Conservation (phyloP, 108 stramenopile genomes). For the Fragilaria radians region DNA sequence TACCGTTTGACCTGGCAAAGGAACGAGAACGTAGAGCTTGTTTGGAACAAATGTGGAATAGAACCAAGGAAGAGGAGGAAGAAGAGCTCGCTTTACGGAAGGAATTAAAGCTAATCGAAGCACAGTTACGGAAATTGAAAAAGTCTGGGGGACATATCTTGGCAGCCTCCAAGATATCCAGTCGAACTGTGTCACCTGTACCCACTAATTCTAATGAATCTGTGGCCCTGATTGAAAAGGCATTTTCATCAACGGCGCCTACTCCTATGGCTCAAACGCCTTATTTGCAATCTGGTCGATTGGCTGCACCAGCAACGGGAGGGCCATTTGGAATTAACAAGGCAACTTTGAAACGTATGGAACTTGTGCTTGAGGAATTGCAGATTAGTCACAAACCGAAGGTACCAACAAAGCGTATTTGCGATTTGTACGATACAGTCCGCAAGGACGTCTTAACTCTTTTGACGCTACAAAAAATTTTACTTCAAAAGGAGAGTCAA, state of each 20-base stretch:
- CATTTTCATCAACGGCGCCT: slow-evolving; percentile 63
- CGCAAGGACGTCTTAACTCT: slow-evolving; percentile 73
- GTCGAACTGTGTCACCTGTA: slow-evolving; percentile 29
- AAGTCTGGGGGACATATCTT: slow-evolving; percentile 64
- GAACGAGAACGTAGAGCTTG: slow-evolving; percentile 70
- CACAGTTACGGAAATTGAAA: slow-evolving; percentile 78
- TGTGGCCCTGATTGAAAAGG: slow-evolving; percentile 26
- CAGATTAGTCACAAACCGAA: slow-evolving; percentile 50
- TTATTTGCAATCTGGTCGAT: slow-evolving; percentile 80
- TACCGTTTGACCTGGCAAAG: slow-evolving; percentile 59
- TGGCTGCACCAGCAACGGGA: slow-evolving; percentile 61
- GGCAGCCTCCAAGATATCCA: slow-evolving; percentile 33
- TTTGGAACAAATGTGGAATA: slow-evolving; percentile 66
- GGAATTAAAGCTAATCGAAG: slow-evolving; percentile 69
- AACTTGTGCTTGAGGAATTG: slow-evolving; percentile 57
- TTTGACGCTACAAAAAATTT: slow-evolving; percentile 69
- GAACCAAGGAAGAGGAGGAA: slow-evolving; percentile 75
- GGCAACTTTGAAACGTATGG: slow-evolving; percentile 69
- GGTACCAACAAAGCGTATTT: slow-evolving; percentile 76
- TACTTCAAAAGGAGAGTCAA: slow-evolving; percentile 66
- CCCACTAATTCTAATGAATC: background rate
- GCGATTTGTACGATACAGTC: slow-evolving; percentile 81
- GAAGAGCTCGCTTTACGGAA: slow-evolving; percentile 67
- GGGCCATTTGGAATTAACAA: slow-evolving; percentile 66
- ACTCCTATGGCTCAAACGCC: slow-evolving; percentile 71